Percentiles rank a stretch among this genome's conserved stretches.
Conservation (phyloP, 169 alveolate genomes). For the Plasmodium inui region DNA sequence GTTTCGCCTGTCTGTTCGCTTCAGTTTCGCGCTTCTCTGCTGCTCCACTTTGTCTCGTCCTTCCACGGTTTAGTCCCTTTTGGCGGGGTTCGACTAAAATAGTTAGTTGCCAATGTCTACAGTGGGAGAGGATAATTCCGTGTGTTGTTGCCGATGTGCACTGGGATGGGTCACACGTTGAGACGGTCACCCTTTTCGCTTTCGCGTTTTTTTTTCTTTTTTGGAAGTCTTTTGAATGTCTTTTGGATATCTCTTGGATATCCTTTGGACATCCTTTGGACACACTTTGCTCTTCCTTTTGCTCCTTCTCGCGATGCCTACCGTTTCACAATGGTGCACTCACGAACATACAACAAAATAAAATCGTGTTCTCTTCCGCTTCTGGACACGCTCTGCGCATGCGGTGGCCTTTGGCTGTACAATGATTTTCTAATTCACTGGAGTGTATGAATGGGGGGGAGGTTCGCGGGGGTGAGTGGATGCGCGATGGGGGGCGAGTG, state of each 20-base stretch:
- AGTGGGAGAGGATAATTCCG: neutral
- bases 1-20: constrained; percentile 8
- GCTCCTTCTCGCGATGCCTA: neutral
- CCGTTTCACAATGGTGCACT: constrained; percentile 6
- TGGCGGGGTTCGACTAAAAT: neutral
- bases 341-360: neutral
- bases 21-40: constrained; percentile 3
- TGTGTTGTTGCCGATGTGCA: neutral
- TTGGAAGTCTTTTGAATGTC: neutral
- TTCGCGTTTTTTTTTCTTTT: neutral
- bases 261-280: neutral
- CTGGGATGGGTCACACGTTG: neutral
- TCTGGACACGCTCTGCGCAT: constrained; percentile 17
- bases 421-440: constrained; percentile 7
- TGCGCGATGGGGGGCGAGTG: neutral
- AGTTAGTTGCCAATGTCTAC: neutral
- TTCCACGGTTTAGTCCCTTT: neutral
- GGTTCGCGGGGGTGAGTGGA: neutral
- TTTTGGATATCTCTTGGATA: neutral
- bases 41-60: neutral
- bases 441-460: constrained; percentile 23
- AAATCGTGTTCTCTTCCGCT: constrained; percentile 1
- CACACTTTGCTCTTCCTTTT: neutral
- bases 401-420: constrained; percentile 13
- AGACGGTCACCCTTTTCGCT: neutral